These are phyloP conservation scores for Dianthus caryophyllus DNA, from an alignment of 148 eudicot genomes.

Conservation along the genomic window DNA sequence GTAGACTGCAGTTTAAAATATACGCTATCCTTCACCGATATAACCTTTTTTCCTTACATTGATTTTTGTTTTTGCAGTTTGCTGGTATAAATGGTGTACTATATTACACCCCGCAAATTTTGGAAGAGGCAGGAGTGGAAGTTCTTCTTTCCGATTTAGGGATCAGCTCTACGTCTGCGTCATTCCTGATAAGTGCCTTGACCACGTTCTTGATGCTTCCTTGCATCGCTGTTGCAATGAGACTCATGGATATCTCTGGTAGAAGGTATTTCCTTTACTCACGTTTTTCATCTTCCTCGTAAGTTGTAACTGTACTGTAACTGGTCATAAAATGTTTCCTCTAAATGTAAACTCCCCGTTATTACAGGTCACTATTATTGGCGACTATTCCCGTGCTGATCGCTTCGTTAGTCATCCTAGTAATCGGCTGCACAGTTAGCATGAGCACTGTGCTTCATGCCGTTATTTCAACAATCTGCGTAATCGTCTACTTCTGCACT, in stretches of 20 bases:
- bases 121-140: constrained; percentile 70
- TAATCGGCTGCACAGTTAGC: constrained; percentile 35
- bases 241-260: constrained; percentile 71
- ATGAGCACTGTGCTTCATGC: constrained; percentile 53
- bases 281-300: neutral
- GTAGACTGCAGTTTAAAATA: neutral
- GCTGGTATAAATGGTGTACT: constrained; percentile 74
- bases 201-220: constrained; percentile 82
- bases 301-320: neutral
- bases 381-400: constrained; percentile 66
- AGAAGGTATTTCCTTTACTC: constrained; percentile 44
- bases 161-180: constrained; percentile 53
- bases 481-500: constrained; percentile 72
- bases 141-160: constrained; percentile 57
- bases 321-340: too few relatives aligned
- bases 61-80: constrained; percentile 39
- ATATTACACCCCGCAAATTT: constrained; percentile 78
- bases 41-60: neutral
- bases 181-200: constrained; percentile 69
- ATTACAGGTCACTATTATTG: constrained; percentile 64
- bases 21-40: neutral
- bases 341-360: neutral
- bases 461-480: constrained; percentile 61
- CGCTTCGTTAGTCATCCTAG: constrained; percentile 46
- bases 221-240: constrained; percentile 64